Evolutionary conservation across 1,139 yeast species (phyloP).

Genomic region (Yamadazyma dushanensis): DNA sequence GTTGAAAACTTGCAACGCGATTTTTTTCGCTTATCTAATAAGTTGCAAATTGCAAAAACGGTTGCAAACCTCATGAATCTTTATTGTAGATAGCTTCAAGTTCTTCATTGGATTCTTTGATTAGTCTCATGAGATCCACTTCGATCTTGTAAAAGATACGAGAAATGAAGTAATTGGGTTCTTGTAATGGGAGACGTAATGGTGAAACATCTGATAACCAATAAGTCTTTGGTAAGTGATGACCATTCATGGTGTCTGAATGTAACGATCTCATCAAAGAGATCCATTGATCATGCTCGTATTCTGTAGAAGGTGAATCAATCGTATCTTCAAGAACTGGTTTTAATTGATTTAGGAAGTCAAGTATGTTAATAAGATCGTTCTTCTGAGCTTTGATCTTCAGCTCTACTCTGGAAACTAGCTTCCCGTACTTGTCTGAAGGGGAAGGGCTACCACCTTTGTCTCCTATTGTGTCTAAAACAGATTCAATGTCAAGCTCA

Average conservation of each 20-base stretch:
- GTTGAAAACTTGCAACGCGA: conserved; percentile 6
- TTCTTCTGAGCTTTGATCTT: conserved; percentile 14
- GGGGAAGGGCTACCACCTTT: no score
- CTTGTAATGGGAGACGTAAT: conserved; percentile 61
- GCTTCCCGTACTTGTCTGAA: no score
- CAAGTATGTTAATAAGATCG: conserved; percentile 19
- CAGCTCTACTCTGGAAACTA: background rate
- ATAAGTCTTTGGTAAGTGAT: conserved; percentile 11
- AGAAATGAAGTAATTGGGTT: conserved; percentile 61
- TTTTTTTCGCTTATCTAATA: conserved; percentile 8
- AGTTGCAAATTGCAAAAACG: background rate
- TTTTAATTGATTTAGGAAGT: conserved; percentile 23
- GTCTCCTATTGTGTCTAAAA: background rate
- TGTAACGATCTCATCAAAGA: conserved; percentile 20
- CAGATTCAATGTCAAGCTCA: background rate
- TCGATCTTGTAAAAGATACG: conserved; percentile 36
- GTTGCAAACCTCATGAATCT: background rate
- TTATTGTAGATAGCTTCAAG: conserved; percentile 1
- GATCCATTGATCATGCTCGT: conserved; percentile 34
- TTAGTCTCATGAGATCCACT: conserved; percentile 19
- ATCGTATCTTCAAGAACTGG: conserved; percentile 33
- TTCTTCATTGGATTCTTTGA: conserved; percentile 16
- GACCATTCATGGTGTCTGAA: background rate
- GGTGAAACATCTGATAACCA: conserved; percentile 71
- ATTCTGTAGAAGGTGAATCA: conserved; percentile 31